Percentiles rank a stretch among this genome's conserved stretches.
Conservation (phyloP, 1,284 basidiomycete genomes). For the Sphaerobolus stellatus region DNA sequence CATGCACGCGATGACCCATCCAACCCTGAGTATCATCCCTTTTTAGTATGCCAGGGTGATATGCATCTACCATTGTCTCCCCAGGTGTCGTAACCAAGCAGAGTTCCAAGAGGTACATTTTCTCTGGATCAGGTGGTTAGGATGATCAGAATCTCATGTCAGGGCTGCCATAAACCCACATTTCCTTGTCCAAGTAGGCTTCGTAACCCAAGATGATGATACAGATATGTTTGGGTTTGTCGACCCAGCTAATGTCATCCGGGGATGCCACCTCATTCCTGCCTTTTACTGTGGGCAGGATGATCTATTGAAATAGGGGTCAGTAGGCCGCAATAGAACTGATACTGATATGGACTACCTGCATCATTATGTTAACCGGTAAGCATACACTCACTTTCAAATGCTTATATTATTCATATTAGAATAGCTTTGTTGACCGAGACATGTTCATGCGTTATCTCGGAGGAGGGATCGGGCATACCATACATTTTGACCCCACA, state of each 20-base stretch:
- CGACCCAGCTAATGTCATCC: constrained; percentile 13
- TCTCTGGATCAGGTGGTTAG: constrained; percentile 18
- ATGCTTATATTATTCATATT: too few species aligned
- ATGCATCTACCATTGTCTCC: constrained; percentile 34
- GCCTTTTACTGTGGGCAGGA: constrained; percentile 11
- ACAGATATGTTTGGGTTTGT: constrained; percentile 17
- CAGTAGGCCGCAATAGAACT: too few species aligned
- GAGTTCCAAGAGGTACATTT: constrained; percentile 11
- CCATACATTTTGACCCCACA: too few species aligned
- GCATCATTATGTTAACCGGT: too few species aligned
- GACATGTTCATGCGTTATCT: too few species aligned
- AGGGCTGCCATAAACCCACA: not conserved
- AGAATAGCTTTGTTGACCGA: too few species aligned
- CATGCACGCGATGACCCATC: constrained; percentile 18
- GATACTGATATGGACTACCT: too few species aligned
- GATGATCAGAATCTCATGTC: not conserved
- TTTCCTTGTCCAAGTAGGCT: constrained; percentile 8
- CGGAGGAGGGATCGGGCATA: too few species aligned
- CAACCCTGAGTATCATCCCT: constrained; percentile 29
- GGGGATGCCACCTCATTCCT: constrained; percentile 15
- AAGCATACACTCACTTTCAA: too few species aligned
- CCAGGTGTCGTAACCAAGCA: not conserved
- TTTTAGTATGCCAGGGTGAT: constrained; percentile 38
- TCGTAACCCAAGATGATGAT: constrained; percentile 7
- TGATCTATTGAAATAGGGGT: too few species aligned